Base-by-base conservation (phyloP, 2,329 filamentous ascomycete genomes). In the Macrophomina phaseolina region DNA sequence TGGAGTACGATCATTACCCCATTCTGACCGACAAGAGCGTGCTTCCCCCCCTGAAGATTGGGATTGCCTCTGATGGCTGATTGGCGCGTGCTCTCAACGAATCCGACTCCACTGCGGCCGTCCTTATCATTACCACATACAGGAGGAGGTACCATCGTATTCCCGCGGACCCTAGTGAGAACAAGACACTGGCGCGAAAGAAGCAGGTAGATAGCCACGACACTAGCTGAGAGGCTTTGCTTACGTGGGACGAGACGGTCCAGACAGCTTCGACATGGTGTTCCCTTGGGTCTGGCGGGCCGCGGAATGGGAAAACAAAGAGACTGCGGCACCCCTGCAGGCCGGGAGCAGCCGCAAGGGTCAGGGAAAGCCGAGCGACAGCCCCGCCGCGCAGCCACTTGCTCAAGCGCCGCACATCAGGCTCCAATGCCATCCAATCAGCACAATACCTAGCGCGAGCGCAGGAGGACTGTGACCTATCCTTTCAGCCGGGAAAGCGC, bases 111-210 rank as follows among this genome's bases (percentile, higher is more conserved):
- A 18, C n/a, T 7, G 16, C 18, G 40, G 45, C 18, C 14, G 12
- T 28, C 58, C 30, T 62, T 38, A 62, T 62, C 58, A 49, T 62
- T 62, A 36, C 58, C 32, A 11, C 16, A 48, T 62, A 11, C 23
- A 23, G 23, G 28, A 62, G 58, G 45, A 62, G 58, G 58, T 38
- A 38, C 36, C n/a, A 30, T 12, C 16, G 28, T 34, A 40, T 34
- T 16, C 16, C 30, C 9, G 14, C 7, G 16, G 7, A 18, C 56
- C 40, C 40, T 48, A 7, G 49, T 36, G 11, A 16, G 30, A 38
- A 8, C 23, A 23, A 23, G 23, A 23, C 4, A 38, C 11, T 16
- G 11, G 42, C 11, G 16, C 42, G 12, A 5, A 45, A 45, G 5
- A 3, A 34, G 53, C 36, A 46, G 42, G 12, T 6, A 28, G 18